Evolutionary conservation across 768 basidiomycete genomes (phyloP).

Genomic region (Pleurotus platypus): DNA sequence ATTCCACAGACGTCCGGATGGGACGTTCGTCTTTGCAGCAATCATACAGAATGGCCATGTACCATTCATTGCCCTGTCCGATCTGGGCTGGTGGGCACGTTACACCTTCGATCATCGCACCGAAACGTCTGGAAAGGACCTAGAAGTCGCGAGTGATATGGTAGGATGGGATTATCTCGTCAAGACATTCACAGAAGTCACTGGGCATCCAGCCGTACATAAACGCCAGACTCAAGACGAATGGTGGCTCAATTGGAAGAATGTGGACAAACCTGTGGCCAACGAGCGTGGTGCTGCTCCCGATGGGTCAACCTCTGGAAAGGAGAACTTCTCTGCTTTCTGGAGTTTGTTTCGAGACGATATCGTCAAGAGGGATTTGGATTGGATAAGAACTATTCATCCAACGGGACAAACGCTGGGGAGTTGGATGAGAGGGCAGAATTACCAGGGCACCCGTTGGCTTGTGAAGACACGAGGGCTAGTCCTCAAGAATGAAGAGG

Average conservation of each 20-base stretch:
- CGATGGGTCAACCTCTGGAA: slow-evolving; percentile 27
- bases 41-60: slow-evolving; percentile 31
- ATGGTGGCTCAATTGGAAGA: slow-evolving; percentile 26
- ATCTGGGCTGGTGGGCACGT: slow-evolving; percentile 38
- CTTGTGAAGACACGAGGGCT: slow-evolving; percentile 11
- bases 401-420: slow-evolving; percentile 31
- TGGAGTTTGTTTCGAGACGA: slow-evolving; percentile 42
- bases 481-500: slow-evolving; percentile 27
- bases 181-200: slow-evolving; percentile 32
- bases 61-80: slow-evolving; percentile 34
- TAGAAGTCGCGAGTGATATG: slow-evolving; percentile 32
- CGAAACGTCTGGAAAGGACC: slow-evolving; percentile 30
- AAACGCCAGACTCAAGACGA: slow-evolving; percentile 27
- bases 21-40: slow-evolving; percentile 36
- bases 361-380: slow-evolving; percentile 38
- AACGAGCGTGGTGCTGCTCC: slow-evolving; percentile 19
- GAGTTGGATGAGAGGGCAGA: slow-evolving; percentile 35
- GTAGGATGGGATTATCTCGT: slow-evolving; percentile 34
- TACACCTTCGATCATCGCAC: slow-evolving; percentile 33
- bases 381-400: slow-evolving; percentile 38
- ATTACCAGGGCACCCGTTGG: slow-evolving; percentile 21
- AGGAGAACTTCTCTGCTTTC: slow-evolving; percentile 39
- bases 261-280: slow-evolving; percentile 25
- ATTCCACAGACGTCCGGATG: slow-evolving; percentile 31
- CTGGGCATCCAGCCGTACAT: slow-evolving; percentile 30